A percentile compares a stretch with the other conserved stretches of the same genome.
These are phyloP conservation scores for Cavenderia fasciculata DNA, from an alignment of 78 protist genomes.

Conservation along the genomic window DNA sequence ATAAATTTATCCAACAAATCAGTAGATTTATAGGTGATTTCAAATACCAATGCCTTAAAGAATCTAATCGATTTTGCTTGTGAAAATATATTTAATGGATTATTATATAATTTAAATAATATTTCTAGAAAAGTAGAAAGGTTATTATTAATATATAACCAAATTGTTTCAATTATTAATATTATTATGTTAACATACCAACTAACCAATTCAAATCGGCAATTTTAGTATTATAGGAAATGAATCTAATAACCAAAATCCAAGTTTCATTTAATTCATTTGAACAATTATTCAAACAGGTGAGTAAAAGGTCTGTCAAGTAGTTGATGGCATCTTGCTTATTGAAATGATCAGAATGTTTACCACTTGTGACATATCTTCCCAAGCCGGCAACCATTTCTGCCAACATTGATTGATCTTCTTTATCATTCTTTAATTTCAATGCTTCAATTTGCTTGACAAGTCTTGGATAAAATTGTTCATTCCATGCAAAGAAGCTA, in stretches of 20 bases:
- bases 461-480: too few relatives aligned
- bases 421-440: constrained; percentile 20
- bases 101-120: neutral
- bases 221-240: neutral
- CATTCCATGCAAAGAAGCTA: too few relatives aligned
- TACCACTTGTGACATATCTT: constrained; percentile 13
- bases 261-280: constrained; percentile 33
- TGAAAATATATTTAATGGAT: constrained; percentile 16
- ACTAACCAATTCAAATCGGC: constrained; percentile 11
- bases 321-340: neutral
- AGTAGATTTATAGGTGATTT: constrained; percentile 14
- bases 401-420: constrained; percentile 18
- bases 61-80: constrained; percentile 25
- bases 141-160: neutral
- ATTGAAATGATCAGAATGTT: neutral
- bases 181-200: neutral
- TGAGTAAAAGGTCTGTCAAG: neutral
- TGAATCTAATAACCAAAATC: constrained; percentile 12
- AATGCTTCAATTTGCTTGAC: constrained; percentile 16
- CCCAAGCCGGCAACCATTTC: constrained; percentile 45
- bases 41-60: constrained; percentile 17
- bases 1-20: neutral
- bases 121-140: neutral
- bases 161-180: too few relatives aligned
- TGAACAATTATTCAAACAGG: neutral